A percentile compares a stretch with the other conserved stretches of the same genome.
phyloP scores from a whole-genome alignment of 75 land plant species.

The Picea sitchensis region DNA sequence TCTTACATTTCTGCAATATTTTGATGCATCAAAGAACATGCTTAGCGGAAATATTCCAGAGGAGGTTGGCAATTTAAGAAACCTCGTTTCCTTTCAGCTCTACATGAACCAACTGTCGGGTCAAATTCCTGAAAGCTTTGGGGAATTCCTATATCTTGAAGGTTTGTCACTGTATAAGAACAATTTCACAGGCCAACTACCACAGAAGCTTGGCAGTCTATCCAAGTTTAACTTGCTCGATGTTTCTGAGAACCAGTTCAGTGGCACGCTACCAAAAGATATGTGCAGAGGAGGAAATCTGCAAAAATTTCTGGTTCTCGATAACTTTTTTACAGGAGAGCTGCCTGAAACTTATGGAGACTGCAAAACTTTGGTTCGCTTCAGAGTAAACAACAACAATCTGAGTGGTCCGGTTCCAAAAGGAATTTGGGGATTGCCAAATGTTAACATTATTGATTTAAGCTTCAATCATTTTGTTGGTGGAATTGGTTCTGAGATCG shows the following conservation, averaged over 20 bases:
- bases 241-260: conserved; percentile 62
- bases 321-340: conserved; percentile 42
- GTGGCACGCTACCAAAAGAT: conserved; percentile 45
- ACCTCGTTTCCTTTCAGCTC: conserved; percentile 48
- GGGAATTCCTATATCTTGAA: conserved; percentile 19
- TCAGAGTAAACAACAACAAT: conserved; percentile 39
- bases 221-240: conserved; percentile 54
- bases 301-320: conserved; percentile 40
- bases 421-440: conserved; percentile 50
- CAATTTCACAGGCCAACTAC: conserved; percentile 57
- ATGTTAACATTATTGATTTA: conserved; percentile 55
- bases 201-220: conserved; percentile 47
- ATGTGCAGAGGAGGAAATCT: conserved; percentile 58
- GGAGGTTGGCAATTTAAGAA: conserved; percentile 44
- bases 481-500: conserved; percentile 34
- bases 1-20: conserved; percentile 42
- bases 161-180: conserved; percentile 53
- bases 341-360: conserved; percentile 39
- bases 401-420: conserved; percentile 63
- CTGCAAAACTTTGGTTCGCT: conserved; percentile 37
- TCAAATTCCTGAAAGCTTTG: conserved; percentile 32
- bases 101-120: conserved; percentile 24
- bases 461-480: conserved; percentile 58
- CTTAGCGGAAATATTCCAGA: conserved; percentile 61
- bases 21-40: conserved; percentile 51